These are phyloP conservation scores for Abrus precatorius DNA, from an alignment of 306 rosid species.

Conservation along the genomic window DNA sequence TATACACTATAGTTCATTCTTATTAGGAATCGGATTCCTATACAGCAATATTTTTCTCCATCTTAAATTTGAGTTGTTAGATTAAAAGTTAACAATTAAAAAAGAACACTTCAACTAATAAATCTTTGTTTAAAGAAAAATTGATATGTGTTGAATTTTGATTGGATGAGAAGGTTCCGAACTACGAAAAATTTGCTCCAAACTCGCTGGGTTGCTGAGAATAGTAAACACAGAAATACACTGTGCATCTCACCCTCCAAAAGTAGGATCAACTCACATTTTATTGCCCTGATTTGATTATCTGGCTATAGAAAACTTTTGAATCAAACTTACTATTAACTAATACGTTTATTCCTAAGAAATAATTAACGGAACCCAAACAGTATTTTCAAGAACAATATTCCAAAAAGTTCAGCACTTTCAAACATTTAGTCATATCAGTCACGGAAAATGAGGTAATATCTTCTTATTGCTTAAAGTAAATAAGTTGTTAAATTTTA, in stretches of 20 bases:
- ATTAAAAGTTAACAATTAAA: no score
- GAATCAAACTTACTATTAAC: constrained; percentile 10
- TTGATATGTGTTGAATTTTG: no score
- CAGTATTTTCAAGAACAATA: not conserved
- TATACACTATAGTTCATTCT: constrained; percentile 8
- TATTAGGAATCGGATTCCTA: not conserved
- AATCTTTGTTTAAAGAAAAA: no score
- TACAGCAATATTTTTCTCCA: no score
- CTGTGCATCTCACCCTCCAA: no score
- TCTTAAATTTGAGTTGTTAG: no score
- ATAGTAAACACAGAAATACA: no score
- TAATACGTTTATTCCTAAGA: not conserved
- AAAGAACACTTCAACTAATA: no score
- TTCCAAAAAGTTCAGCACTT: not conserved
- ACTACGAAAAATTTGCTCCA: no score
- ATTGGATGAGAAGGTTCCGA: no score
- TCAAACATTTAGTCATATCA: not conserved
- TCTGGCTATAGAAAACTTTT: constrained; percentile 1
- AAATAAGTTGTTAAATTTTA: not conserved
- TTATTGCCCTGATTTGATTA: constrained; percentile 22
- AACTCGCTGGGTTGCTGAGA: no score
- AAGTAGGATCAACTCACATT: not conserved
- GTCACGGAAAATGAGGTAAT: not conserved
- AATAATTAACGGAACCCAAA: not conserved
- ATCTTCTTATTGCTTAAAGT: not conserved